Conservation (phyloP, 495 filamentous ascomycete genomes). For the Hypoxylon cercidicola region DNA sequence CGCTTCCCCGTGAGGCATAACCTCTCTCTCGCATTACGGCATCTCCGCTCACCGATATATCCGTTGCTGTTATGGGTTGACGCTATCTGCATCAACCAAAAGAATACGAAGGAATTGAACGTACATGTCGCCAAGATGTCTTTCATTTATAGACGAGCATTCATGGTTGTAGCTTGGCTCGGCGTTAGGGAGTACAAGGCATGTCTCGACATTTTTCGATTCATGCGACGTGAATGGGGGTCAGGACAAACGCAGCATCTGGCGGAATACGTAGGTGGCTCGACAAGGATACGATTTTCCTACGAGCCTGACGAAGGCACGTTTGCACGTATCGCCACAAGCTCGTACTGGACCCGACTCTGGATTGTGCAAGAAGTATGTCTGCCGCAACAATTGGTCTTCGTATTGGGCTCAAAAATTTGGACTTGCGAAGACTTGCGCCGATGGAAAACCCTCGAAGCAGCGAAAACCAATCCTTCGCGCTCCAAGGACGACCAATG, state of each 20-base stretch:
- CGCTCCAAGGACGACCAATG: background rate
- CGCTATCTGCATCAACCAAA: conserved; percentile 19
- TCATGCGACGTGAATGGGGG: conserved; percentile 3
- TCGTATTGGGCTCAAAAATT: background rate
- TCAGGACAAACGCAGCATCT: background rate
- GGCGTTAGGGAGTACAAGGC: background rate
- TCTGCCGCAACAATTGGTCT: background rate
- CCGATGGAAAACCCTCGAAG: background rate
- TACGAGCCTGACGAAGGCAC: background rate
- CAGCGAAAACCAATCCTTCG: background rate
- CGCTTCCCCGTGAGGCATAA: conserved; percentile 35
- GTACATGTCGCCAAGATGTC: conserved; percentile 16
- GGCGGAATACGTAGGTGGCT: background rate
- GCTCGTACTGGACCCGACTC: conserved; percentile 10
- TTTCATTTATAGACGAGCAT: conserved; percentile 12
- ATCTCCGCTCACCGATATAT: conserved; percentile 31
- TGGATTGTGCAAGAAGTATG: conserved; percentile 16
- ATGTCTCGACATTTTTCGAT: background rate
- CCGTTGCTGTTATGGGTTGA: conserved; percentile 19
- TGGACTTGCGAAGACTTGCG: background rate
- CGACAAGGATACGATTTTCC: background rate
- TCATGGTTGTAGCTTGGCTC: conserved; percentile 10
- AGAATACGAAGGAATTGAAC: background rate
- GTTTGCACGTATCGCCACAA: background rate
- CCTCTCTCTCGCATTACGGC: conserved; percentile 29